Conservation (phyloP, 495 filamentous ascomycete species). For the Podospora anserina region DNA sequence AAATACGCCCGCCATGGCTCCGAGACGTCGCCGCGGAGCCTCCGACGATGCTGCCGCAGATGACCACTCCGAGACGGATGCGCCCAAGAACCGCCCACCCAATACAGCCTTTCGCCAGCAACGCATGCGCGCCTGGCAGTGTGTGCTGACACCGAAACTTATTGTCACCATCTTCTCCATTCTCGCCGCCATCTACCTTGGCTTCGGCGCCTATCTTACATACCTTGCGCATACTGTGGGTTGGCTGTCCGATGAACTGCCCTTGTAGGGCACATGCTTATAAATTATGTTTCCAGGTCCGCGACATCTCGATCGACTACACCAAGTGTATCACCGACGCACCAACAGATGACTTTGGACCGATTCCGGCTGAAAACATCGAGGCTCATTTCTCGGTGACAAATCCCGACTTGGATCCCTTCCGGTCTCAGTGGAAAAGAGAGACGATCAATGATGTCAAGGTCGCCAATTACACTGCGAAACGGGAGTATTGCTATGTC, state of each 20-base stretch:
- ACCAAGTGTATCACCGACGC: conserved; percentile 63
- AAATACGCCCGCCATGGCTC: conserved; percentile 30
- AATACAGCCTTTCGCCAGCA: conserved; percentile 40
- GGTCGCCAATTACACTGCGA: conserved; percentile 24
- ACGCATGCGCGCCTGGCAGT: conserved; percentile 40
- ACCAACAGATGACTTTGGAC: conserved; percentile 30
- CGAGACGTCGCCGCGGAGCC: conserved; percentile 35
- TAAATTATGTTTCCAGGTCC: conserved; percentile 55
- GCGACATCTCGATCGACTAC: conserved; percentile 89
- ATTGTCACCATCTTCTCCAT: conserved; percentile 39
- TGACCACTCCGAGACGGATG: conserved; percentile 24
- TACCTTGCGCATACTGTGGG: conserved; percentile 35
- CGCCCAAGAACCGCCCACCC: conserved; percentile 36
- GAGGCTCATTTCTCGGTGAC: conserved; percentile 57
- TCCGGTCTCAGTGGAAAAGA: conserved; percentile 32
- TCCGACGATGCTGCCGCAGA: conserved; percentile 28
- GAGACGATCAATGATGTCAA: conserved; percentile 14
- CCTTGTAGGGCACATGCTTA: conserved; percentile 14
- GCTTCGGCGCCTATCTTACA: conserved; percentile 35
- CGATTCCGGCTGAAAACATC: conserved; percentile 57
- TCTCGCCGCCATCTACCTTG: conserved; percentile 36
- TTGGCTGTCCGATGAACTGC: neutral
- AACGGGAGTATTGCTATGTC: conserved; percentile 56
- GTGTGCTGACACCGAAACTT: conserved; percentile 38
- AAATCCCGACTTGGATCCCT: conserved; percentile 21